Evolutionary conservation across 176 grass and related monocot species (phyloP), one percentile per base, ranked within the genome.

Genomic region (Aegilops umbellulata): DNA sequence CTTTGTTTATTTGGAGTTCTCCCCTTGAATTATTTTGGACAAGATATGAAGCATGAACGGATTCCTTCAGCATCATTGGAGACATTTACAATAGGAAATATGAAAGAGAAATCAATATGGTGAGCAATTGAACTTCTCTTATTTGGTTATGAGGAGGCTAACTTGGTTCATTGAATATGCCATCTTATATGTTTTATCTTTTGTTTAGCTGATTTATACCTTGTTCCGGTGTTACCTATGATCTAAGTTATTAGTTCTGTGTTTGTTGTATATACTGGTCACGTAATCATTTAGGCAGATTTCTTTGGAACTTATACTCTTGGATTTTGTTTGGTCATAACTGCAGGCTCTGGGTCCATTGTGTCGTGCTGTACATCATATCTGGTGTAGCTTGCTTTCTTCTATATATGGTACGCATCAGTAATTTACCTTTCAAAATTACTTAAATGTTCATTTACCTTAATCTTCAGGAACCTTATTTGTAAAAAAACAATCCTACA

Each of bases 1-100:
- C 84, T 98, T 60, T 98, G 96, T 88, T 13, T 95, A 91, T 88
- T 94, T 88, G 90, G 90, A 77, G 67, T 98, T 55, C 92, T 98
- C 65, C 96, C 96, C 27, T 65, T 95, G 86, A 98, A 98, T 92
- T 98, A 98, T 89, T 95, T 94, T 86, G 96, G 96, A 86, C 88
- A 95, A 94, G 75, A 95, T 66, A 92, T 94, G 87, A 32, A 61
- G 31, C 93, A 91, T 84, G 86, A 38, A n/a, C 35, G 15, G 24
- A 81, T 98, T 86, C 74, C 93, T 51, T 88, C 89, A 61, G 91
- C 80, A 77, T 92, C 91, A 34, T 81, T 98, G 87, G 96, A 98
- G 84, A 86, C 83, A 80, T 98, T 95, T 87, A 94, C 86, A 31
- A 98, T 98, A 67, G 94, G 88, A 87, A 95, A 98, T 91, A 75